A percentile compares a stretch with the other conserved stretches of the same genome.
These are phyloP conservation scores for Beauveria brongniartii DNA, from an alignment of 2,329 filamentous ascomycete genomes.

Conservation along the genomic window DNA sequence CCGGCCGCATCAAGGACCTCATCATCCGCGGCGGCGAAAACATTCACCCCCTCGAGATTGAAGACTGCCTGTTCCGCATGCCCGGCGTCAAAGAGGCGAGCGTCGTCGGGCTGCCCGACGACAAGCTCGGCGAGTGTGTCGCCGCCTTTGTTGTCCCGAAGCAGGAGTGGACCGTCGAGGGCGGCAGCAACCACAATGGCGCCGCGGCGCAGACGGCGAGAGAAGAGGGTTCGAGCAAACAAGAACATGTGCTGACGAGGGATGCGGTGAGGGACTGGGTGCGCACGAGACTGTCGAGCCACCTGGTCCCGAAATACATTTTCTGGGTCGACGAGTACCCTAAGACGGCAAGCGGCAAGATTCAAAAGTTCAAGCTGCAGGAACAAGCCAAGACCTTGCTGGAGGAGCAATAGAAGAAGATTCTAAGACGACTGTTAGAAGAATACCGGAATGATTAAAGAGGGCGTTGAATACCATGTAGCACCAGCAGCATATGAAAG, in stretches of 20 bases:
- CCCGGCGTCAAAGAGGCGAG: conserved; percentile 64
- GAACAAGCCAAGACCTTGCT: conserved; percentile 47
- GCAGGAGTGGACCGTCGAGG: conserved; percentile 21
- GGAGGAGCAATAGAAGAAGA: neutral
- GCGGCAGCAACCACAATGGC: conserved; percentile 18
- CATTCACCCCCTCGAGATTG: conserved; percentile 87
- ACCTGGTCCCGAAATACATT: conserved; percentile 82
- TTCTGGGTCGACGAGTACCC: conserved; percentile 82
- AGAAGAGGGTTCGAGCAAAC: neutral
- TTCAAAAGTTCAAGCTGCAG: conserved; percentile 84
- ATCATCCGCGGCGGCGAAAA: conserved; percentile 96
- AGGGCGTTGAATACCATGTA: neutral
- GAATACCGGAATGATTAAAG: neutral
- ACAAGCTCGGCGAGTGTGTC: conserved; percentile 77
- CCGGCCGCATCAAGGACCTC: conserved; percentile 85
- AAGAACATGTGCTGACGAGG: conserved; percentile 33
- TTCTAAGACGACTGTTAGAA: too few species aligned
- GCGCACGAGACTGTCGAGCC: conserved; percentile 54
- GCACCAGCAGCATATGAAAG: neutral
- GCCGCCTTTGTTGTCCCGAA: conserved; percentile 68
- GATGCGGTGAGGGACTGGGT: conserved; percentile 67
- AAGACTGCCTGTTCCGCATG: conserved; percentile 76
- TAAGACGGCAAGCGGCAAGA: conserved; percentile 94
- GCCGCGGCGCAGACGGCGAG: conserved; percentile 14
- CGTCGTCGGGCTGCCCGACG: conserved; percentile 77